These are phyloP conservation scores for Hericium coralloides DNA, from an alignment of 768 basidiomycete species.

Conservation along the genomic window DNA sequence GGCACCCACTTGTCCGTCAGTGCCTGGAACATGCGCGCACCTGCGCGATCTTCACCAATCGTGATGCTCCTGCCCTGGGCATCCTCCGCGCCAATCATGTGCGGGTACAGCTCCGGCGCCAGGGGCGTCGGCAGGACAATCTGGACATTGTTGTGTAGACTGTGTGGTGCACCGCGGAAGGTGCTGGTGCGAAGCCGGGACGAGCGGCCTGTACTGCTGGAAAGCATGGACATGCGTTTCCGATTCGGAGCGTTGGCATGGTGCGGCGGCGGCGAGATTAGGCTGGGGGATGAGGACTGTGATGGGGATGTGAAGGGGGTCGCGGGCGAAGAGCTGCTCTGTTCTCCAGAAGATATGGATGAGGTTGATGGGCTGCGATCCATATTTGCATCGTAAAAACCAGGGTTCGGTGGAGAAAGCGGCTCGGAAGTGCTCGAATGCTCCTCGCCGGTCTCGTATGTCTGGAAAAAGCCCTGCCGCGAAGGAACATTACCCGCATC, in stretches of 20 bases:
- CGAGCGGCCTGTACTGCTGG: conserved; percentile 7
- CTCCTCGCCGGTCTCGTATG: conserved; percentile 8
- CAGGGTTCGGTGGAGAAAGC: conserved; percentile 3
- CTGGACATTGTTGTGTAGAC: conserved; percentile 49
- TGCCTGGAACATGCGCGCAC: conserved; percentile 1
- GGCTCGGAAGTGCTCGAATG: not conserved
- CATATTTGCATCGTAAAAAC: not conserved
- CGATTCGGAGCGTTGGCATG: not conserved
- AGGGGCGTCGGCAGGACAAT: conserved; percentile 64
- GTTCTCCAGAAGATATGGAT: not conserved
- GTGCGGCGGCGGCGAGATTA: not conserved
- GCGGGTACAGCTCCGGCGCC: conserved; percentile 27
- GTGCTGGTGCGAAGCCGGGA: conserved; percentile 12
- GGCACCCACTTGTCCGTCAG: conserved; percentile 11
- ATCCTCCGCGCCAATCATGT: not conserved
- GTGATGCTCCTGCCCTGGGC: not conserved
- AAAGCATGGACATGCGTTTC: not conserved
- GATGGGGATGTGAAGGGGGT: not conserved
- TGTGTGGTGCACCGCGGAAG: conserved; percentile 53
- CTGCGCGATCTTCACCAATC: not conserved
- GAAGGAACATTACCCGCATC: not conserved
- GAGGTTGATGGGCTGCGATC: conserved; percentile 3
- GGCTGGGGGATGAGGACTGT: not conserved
- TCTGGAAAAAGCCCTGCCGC: conserved; percentile 10
- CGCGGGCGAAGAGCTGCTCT: not conserved